Conservation (phyloP, 352 stramenopile genomes). For the Globisporangium nagaii region DNA sequence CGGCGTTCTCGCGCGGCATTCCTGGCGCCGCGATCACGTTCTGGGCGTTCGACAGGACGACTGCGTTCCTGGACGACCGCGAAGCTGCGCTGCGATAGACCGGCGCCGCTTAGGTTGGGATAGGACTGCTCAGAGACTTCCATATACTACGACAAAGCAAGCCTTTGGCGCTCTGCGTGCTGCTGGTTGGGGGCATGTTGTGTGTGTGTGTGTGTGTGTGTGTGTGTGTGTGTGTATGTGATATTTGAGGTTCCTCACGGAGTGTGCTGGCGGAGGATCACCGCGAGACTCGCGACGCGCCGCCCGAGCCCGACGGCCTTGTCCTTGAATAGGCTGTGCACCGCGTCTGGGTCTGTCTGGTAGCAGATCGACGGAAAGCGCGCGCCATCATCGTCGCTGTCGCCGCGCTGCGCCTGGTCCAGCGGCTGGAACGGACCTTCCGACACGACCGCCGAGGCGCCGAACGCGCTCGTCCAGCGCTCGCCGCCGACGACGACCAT, state of each 20-base stretch:
- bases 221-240: not conserved
- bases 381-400: conserved; percentile 17
- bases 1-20: conserved; percentile 70
- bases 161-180: too few species aligned
- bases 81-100: conserved; percentile 9
- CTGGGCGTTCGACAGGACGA: conserved; percentile 68
- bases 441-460: conserved; percentile 70
- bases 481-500: conserved; percentile 83
- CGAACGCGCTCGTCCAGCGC: conserved; percentile 83
- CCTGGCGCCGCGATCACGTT: conserved; percentile 79
- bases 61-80: conserved; percentile 37
- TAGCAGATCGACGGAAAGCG: conserved; percentile 57
- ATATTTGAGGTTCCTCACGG: not conserved
- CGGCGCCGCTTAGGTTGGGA: too few species aligned
- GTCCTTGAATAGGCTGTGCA: conserved; percentile 74
- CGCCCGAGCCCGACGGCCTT: conserved; percentile 76
- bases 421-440: conserved; percentile 60
- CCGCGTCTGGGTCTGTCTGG: conserved; percentile 38
- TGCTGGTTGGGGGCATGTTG: too few species aligned
- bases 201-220: too few species aligned
- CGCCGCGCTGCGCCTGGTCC: conserved; percentile 2
- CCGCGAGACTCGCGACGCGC: conserved; percentile 53
- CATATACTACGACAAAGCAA: too few species aligned
- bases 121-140: too few species aligned
- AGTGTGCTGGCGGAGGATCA: conserved; percentile 17